Evolutionary conservation across 176 grass and related monocot genomes (phyloP).

Genomic region (Zea luxurians): DNA sequence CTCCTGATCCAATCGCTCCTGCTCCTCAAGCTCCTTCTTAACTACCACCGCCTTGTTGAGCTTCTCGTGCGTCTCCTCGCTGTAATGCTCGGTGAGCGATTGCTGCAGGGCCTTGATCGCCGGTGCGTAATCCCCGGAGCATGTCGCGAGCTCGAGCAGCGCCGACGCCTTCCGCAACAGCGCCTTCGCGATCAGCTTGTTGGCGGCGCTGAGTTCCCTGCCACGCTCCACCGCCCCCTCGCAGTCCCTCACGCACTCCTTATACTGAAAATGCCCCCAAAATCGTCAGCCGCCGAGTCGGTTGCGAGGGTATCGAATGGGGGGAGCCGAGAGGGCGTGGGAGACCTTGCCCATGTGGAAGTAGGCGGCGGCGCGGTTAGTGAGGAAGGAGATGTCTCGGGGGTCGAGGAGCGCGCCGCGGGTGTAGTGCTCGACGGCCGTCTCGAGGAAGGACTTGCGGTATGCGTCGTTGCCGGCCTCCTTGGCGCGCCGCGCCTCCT

Average conservation of each 20-base stretch:
- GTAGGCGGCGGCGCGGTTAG: slow-evolving; percentile 59
- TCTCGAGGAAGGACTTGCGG: slow-evolving; percentile 42
- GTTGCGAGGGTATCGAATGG: not conserved
- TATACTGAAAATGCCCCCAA: slow-evolving; percentile 34
- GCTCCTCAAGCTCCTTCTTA: slow-evolving; percentile 46
- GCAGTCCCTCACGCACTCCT: slow-evolving; percentile 56
- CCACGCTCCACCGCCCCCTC: slow-evolving; percentile 50
- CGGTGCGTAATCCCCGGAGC: slow-evolving; percentile 42
- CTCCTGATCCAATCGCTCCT: slow-evolving; percentile 51
- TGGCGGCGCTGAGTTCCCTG: slow-evolving; percentile 42
- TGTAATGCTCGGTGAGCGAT: slow-evolving; percentile 49
- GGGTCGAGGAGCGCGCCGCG: slow-evolving; percentile 41
- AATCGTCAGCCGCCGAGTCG: not conserved
- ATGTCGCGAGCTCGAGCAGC: slow-evolving; percentile 42
- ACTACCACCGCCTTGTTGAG: slow-evolving; percentile 36
- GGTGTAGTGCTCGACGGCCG: slow-evolving; percentile 45
- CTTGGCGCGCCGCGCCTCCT: slow-evolving; percentile 46
- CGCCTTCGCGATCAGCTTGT: slow-evolving; percentile 47
- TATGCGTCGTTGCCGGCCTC: slow-evolving; percentile 46
- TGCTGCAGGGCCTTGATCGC: slow-evolving; percentile 47
- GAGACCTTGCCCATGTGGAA: slow-evolving; percentile 49
- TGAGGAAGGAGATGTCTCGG: slow-evolving; percentile 53
- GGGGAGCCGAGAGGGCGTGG: not conserved
- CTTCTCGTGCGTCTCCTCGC: slow-evolving; percentile 43
- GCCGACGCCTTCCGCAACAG: slow-evolving; percentile 50